Conservation (phyloP, 2,329 filamentous ascomycete species). For the Helotiales sp. region DNA sequence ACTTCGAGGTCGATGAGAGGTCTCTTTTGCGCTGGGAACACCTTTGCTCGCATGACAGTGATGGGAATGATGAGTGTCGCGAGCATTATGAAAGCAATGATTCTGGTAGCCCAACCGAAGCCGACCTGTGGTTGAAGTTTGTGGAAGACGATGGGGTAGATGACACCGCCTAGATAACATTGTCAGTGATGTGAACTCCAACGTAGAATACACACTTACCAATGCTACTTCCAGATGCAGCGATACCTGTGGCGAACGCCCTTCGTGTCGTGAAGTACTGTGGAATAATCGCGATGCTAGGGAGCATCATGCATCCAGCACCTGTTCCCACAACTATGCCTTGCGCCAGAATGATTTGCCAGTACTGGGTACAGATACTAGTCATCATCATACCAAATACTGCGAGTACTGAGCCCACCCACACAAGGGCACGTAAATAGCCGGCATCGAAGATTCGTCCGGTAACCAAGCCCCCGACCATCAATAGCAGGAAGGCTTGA, state of each 20-base stretch:
- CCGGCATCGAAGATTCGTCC: constrained; percentile 28
- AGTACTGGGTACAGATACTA: constrained; percentile 44
- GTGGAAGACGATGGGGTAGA: constrained; percentile 46
- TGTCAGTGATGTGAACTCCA: neutral
- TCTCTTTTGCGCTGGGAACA: constrained; percentile 15
- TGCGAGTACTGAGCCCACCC: constrained; percentile 30
- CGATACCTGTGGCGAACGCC: constrained; percentile 37
- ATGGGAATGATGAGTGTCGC: constrained; percentile 38
- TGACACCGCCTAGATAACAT: constrained; percentile 37
- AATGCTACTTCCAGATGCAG: constrained; percentile 39
- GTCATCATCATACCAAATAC: constrained; percentile 46
- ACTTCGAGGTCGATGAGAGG: constrained; percentile 21
- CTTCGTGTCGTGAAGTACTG: constrained; percentile 41
- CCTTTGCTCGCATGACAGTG: constrained; percentile 21
- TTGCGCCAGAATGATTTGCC: constrained; percentile 54
- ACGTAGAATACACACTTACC: constrained; percentile 30
- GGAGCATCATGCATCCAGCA: constrained; percentile 60
- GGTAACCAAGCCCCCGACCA: constrained; percentile 33
- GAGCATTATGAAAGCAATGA: constrained; percentile 45
- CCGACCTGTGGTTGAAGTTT: constrained; percentile 41
- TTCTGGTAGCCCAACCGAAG: constrained; percentile 46
- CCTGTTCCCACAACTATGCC: constrained; percentile 48
- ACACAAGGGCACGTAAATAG: constrained; percentile 22
- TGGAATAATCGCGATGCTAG: constrained; percentile 60
- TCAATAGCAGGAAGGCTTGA: constrained; percentile 44